Evolutionary conservation across 2,329 filamentous ascomycete genomes (phyloP).

Genomic region (Aspergillus sclerotialis): DNA sequence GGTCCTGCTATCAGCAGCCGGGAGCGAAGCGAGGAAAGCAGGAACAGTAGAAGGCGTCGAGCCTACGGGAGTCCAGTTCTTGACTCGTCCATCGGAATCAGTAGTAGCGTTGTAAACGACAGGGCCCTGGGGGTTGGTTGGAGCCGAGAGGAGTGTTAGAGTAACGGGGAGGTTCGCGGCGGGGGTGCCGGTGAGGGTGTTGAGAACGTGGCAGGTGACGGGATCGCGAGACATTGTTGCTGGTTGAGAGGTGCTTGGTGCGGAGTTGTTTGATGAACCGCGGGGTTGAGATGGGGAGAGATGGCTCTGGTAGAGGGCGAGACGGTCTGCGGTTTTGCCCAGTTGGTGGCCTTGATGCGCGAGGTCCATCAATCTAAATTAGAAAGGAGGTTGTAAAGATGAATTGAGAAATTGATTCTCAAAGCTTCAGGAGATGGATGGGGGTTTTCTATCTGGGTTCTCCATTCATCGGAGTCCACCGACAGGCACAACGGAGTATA

Average conservation of each 20-base stretch:
- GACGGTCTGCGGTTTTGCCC: slow-evolving; percentile 23
- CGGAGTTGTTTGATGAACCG: slow-evolving; percentile 7
- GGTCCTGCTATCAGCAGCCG: slow-evolving; percentile 31
- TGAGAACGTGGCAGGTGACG: slow-evolving; percentile 46
- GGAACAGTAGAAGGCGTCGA: slow-evolving; percentile 17
- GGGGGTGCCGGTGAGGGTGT: slow-evolving; percentile 40
- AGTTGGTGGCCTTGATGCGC: slow-evolving; percentile 12
- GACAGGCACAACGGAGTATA: slow-evolving; percentile 20
- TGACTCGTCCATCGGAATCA: slow-evolving; percentile 41
- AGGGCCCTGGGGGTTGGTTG: slow-evolving; percentile 12
- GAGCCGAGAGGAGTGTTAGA: slow-evolving; percentile 53
- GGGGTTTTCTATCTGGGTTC: background rate
- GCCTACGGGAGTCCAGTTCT: slow-evolving; percentile 30
- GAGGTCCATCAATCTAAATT: slow-evolving; percentile 18
- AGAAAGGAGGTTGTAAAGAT: slow-evolving; percentile 2
- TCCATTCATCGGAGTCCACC: slow-evolving; percentile 27
- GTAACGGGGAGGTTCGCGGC: slow-evolving; percentile 42
- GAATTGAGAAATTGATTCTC: slow-evolving; percentile 2
- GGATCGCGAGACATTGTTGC: slow-evolving; percentile 35
- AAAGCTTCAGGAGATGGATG: slow-evolving; percentile 1
- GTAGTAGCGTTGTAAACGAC: slow-evolving; percentile 33
- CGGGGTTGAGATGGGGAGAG: slow-evolving; percentile 11
- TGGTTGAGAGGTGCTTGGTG: slow-evolving; percentile 6
- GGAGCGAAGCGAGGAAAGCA: slow-evolving; percentile 27
- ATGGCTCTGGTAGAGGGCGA: slow-evolving; percentile 28